phyloP scores from a whole-genome alignment of 2,329 filamentous ascomycete genomes.

The Aspergillus spinulosporus region DNA sequence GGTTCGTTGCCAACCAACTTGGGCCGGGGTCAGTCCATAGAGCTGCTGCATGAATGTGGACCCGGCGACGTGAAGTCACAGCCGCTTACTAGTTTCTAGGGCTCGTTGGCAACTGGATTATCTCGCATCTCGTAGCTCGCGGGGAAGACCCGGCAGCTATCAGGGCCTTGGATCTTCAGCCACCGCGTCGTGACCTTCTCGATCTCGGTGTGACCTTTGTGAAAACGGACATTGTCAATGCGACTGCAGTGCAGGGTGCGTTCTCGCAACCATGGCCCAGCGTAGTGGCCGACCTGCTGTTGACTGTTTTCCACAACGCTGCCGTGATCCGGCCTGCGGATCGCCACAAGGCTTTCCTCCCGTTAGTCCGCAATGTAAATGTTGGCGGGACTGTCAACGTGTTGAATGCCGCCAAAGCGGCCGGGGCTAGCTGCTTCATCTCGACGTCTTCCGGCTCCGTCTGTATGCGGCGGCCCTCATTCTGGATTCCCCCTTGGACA shows the following conservation, averaged over 20 bases:
- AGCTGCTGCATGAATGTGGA: background rate
- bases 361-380: conserved; percentile 53
- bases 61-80: background rate
- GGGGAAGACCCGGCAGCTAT: conserved; percentile 55
- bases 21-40: background rate
- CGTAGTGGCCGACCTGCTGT: conserved; percentile 44
- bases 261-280: conserved; percentile 52
- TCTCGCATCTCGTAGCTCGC: conserved; percentile 54
- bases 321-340: conserved; percentile 56
- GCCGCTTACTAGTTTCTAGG: conserved; percentile 36
- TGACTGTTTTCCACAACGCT: conserved; percentile 61
- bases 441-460: conserved; percentile 56
- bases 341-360: conserved; percentile 48
- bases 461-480: conserved; percentile 43
- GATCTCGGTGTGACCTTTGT: conserved; percentile 47
- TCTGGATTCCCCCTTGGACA: conserved; percentile 50
- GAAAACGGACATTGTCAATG: conserved; percentile 54
- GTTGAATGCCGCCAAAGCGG: conserved; percentile 48
- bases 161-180: conserved; percentile 55
- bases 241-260: conserved; percentile 45
- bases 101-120: conserved; percentile 57
- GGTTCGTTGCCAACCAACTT: conserved; percentile 27
- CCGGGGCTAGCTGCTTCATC: conserved; percentile 54
- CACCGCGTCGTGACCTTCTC: conserved; percentile 48
- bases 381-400: conserved; percentile 53